phyloP scores from a whole-genome alignment of 2,329 filamentous ascomycete species.

The Aspergillus caelatus region DNA sequence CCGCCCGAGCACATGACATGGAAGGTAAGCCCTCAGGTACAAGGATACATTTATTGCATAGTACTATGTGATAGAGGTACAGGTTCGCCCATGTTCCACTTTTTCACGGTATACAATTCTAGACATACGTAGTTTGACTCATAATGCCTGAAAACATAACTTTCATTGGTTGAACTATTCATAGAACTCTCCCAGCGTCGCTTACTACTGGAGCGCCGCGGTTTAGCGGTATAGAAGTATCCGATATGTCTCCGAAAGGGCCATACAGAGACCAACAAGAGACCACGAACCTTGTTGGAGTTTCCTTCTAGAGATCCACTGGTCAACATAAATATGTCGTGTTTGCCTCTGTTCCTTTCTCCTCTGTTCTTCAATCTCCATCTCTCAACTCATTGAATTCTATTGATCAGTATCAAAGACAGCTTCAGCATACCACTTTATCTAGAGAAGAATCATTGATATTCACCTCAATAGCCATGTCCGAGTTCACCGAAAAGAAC shows the following conservation, averaged over 20 bases:
- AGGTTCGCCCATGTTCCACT: not conserved
- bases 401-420: not conserved
- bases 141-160: not conserved
- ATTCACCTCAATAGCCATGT: constrained; percentile 25
- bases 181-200: not conserved
- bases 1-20: constrained; percentile 26
- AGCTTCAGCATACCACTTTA: not conserved
- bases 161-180: not conserved
- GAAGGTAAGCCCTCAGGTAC: not conserved
- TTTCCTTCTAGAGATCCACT: not conserved
- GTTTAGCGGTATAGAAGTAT: constrained; percentile 24
- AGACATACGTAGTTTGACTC: not conserved
- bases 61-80: not conserved
- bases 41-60: not conserved
- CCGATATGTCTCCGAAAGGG: constrained; percentile 36
- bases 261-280: not conserved
- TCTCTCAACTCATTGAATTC: not conserved
- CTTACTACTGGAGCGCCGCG: not conserved
- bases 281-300: too few relatives aligned
- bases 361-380: not conserved
- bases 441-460: not conserved
- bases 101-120: not conserved
- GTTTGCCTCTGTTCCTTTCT: not conserved
- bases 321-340: constrained; percentile 11
- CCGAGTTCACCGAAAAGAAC: constrained; percentile 41